These are phyloP conservation scores for Phytophthora megakarya DNA, from an alignment of 352 stramenopile genomes.

Conservation along the genomic window DNA sequence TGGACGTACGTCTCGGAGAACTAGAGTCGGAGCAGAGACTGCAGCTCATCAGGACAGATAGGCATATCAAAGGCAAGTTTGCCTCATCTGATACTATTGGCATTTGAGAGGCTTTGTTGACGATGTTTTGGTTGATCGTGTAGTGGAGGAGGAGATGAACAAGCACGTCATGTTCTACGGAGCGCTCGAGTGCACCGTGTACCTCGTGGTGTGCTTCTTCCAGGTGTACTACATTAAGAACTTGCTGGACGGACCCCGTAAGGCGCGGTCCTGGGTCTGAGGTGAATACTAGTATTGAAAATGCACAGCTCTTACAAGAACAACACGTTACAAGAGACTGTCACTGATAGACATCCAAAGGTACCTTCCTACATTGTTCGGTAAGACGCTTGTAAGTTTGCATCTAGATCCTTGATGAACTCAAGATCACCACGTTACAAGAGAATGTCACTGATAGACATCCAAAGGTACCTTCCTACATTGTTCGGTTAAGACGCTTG, in stretches of 20 bases:
- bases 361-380: not conserved
- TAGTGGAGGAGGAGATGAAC: constrained; percentile 81
- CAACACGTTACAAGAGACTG: too few relatives aligned
- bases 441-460: too few relatives aligned
- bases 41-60: constrained; percentile 75
- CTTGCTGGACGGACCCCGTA: constrained; percentile 62
- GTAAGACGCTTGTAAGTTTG: constrained; percentile 44
- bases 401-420: constrained; percentile 64
- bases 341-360: constrained; percentile 33
- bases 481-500: constrained; percentile 28
- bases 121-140: constrained; percentile 1
- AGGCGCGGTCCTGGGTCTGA: constrained; percentile 59
- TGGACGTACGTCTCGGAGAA: constrained; percentile 80
- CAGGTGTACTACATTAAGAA: constrained; percentile 85
- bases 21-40: constrained; percentile 80
- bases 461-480: not conserved
- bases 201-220: constrained; percentile 68
- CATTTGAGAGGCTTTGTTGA: not conserved
- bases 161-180: constrained; percentile 79
- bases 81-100: not conserved
- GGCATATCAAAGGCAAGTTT: constrained; percentile 68
- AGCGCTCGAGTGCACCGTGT: constrained; percentile 71
- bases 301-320: too few relatives aligned
- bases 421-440: too few relatives aligned
- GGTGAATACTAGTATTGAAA: not conserved